Base-by-base conservation (phyloP, 2,329 filamentous ascomycete genomes). In the Paraphaeosphaeria sporulosa region DNA sequence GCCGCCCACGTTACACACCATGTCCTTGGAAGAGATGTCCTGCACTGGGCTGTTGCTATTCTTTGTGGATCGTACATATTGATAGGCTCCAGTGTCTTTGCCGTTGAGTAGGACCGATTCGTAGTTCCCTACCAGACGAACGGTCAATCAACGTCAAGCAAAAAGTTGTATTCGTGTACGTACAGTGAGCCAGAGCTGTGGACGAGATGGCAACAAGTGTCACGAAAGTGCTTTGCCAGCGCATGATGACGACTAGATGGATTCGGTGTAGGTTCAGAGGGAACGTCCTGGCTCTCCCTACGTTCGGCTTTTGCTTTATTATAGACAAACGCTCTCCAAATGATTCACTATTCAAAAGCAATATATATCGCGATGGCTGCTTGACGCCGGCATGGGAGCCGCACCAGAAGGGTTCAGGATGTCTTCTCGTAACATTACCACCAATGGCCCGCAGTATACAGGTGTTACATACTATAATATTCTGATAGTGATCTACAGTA, bases 1-100 rank as follows among this genome's bases (percentile, higher is more conserved):
- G n/a, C 58, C 63, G 23, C 65, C 65, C 7, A 48, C 44, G 47
- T 67, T 67, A 57, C 65, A 67, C 43, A 61, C 61, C 52, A 67
- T 64, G 50, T 64, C 57, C 10, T 23, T 62, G 6, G 65, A 66
- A 9, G 50, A 32, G 2, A 67, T 46, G 36, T 64, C 55, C 2
- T 57, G 50, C 4, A 67, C 42, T 6, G 64, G 62, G 3, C 55
- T 59, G 51, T 64, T 64, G 15, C 55, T 55, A 56, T 67, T 67
- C 34, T 47, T 50, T n/a, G 52, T 59, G 23, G 30, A 50, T 19
- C 64, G 63, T 23, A 53, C 50, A 23, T 53, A 53, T 43, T 53
- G 15, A 36, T 53, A 53, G 17, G n/a, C 50, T 17, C 36, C 50
- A 8, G 50, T 43, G 9, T 53, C 50, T 53, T 53, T 42, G n/a